These are phyloP conservation scores for Rubia occidens DNA, from an alignment of 305 asterid species.

Conservation along the genomic window DNA sequence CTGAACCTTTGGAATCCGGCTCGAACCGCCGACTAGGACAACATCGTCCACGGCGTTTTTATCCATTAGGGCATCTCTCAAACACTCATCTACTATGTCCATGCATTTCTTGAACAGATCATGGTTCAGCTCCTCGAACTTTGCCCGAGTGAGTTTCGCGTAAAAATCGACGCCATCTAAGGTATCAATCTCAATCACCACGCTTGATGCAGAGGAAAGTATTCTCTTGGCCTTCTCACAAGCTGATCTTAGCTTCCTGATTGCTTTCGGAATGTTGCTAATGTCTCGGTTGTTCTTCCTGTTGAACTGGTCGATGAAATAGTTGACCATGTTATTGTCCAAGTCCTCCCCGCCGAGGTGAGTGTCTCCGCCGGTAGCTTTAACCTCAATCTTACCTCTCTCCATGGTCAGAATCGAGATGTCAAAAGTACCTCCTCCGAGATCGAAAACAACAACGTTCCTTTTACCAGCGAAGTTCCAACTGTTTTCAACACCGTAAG, in stretches of 20 bases:
- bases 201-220: background rate
- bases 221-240: background rate
- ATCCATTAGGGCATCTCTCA: constrained; percentile 13
- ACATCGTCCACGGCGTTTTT: constrained; percentile 16
- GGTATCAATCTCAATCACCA: constrained; percentile 9
- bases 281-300: constrained; percentile 17
- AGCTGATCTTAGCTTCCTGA: constrained; percentile 16
- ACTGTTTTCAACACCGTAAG: constrained; percentile 17
- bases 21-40: constrained; percentile 24
- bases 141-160: constrained; percentile 2
- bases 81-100: constrained; percentile 18
- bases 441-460: constrained; percentile 19
- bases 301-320: constrained; percentile 20
- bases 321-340: constrained; percentile 15
- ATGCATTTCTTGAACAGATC: constrained; percentile 16
- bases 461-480: background rate
- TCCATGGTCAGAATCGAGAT: constrained; percentile 17
- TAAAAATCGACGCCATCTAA: constrained; percentile 13
- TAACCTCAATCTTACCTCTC: constrained; percentile 18
- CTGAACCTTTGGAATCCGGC: constrained; percentile 23
- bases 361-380: constrained; percentile 22
- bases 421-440: constrained; percentile 21
- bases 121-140: constrained; percentile 16
- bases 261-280: constrained; percentile 14
- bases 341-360: constrained; percentile 22